phyloP scores from a whole-genome alignment of 2,329 filamentous ascomycete species.

The Pseudogymnoascus sp. region DNA sequence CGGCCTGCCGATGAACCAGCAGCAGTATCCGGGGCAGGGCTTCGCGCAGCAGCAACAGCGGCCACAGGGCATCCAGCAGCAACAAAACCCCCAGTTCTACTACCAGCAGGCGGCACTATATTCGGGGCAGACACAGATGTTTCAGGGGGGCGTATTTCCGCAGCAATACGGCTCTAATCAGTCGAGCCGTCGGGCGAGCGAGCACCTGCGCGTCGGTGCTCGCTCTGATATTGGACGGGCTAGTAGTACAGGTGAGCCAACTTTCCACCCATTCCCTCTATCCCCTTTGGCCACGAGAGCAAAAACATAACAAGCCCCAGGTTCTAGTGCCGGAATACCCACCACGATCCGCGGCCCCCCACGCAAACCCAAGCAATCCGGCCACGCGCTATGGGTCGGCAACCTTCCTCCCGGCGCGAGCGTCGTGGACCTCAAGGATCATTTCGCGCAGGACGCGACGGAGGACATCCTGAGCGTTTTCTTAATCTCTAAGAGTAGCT shows the following conservation, averaged over 20 bases:
- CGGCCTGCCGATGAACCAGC: neutral
- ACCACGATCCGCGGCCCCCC: constrained; percentile 53
- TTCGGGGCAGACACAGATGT: neutral
- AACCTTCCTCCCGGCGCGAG: constrained; percentile 82
- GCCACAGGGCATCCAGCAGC: neutral
- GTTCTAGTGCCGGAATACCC: constrained; percentile 30
- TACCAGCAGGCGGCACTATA: neutral
- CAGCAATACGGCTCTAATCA: neutral
- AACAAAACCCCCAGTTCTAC: neutral
- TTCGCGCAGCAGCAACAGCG: neutral
- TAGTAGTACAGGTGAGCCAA: constrained; percentile 26
- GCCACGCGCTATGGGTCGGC: constrained; percentile 92
- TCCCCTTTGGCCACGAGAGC: constrained; percentile 11
- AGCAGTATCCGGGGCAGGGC: neutral
- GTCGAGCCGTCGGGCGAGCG: constrained; percentile 16
- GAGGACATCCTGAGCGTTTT: constrained; percentile 81
- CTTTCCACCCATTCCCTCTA: neutral
- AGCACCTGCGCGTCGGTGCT: constrained; percentile 14
- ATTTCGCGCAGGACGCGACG: constrained; percentile 74
- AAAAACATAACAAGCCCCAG: constrained; percentile 20
- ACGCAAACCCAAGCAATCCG: constrained; percentile 62
- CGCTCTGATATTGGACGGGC: constrained; percentile 13
- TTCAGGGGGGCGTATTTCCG: neutral
- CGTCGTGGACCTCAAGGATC: constrained; percentile 78
- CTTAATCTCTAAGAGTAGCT: constrained; percentile 93